These are phyloP conservation scores for Camellia japonica DNA, from an alignment of 148 eudicot species.

Conservation along the genomic window DNA sequence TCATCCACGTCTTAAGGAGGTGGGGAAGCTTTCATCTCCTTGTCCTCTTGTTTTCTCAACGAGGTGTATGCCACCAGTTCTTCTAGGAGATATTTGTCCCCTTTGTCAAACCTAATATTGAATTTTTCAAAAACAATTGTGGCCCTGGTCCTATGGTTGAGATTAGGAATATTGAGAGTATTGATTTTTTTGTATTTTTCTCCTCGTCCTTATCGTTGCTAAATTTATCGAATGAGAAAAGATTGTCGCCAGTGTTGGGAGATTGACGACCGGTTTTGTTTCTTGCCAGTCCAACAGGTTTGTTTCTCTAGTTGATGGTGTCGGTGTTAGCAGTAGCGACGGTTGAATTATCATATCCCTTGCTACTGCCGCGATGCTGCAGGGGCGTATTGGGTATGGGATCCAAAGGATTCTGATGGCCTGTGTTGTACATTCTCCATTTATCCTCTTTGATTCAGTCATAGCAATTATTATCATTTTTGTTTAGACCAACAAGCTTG, in stretches of 20 bases:
- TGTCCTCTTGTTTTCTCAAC: constrained; percentile 18
- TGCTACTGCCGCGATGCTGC: constrained; percentile 16
- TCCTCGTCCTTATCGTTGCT: constrained; percentile 15
- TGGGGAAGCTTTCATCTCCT: constrained; percentile 10
- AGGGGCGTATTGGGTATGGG: constrained; percentile 51
- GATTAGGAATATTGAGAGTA: neutral
- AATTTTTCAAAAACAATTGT: constrained; percentile 67
- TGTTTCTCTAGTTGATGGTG: constrained; percentile 16
- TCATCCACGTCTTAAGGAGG: constrained; percentile 61
- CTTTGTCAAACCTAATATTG: constrained; percentile 49
- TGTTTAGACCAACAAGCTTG: neutral
- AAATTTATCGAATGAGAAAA: constrained; percentile 16
- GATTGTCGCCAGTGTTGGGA: constrained; percentile 4
- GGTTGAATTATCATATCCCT: neutral
- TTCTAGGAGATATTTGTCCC: neutral
- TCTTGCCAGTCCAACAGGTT: constrained; percentile 20
- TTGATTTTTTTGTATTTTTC: constrained; percentile 12
- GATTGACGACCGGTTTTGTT: constrained; percentile 17
- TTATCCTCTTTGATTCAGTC: neutral
- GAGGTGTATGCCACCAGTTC: too few species aligned
- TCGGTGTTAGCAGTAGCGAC: neutral
- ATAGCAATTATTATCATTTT: neutral
- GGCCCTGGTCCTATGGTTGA: constrained; percentile 18
- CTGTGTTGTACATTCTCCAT: neutral
- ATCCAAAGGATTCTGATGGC: constrained; percentile 25